Base-by-base conservation (phyloP, 1,284 basidiomycete genomes). In the Earliella scabrosa region DNA sequence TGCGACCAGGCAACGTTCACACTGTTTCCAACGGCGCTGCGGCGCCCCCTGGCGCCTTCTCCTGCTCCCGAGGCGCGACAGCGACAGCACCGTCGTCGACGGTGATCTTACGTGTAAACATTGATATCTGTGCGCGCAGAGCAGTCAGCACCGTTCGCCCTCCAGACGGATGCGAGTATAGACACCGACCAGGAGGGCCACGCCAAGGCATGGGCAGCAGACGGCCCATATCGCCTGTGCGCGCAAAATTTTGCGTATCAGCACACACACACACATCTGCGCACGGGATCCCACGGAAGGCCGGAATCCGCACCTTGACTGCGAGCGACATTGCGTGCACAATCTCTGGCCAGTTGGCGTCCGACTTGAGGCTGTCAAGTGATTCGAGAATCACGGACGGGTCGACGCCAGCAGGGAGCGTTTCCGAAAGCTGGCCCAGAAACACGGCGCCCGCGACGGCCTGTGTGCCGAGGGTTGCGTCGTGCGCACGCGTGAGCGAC, bases 391-490 rank as follows among this genome's bases (percentile, higher is more conserved):
- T 75, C 55, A 83, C 77, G 1, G 82, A 79, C 24, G 81, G 73
- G n/a, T 74, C 73, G 20, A 85, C 71, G 55, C 75, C 75, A 36
- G 75, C 54, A 20, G 86, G 86, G 57, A 88, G 68, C 52, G 75
- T 75, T 45, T 69, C 70, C 48, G 76, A 73, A 18, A 86, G 69
- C 49, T 78, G 75, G 36, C 76, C 81, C 66, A 87, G 79, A 69
- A 89, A 91, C 57, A 90, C 77, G 47, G 88, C 83, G n/a, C 90
- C 88, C 54, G 90, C 84, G 36, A 88, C 77, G 44, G 90, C 82
- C 90, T 92, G n/a, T n/a, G n/a, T n/a, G 65, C 21, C 59, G 51
- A 34, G 24, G n/a, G n/a, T n/a, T n/a, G n/a, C n/a, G n/a, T n/a
- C n/a, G n/a, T 24, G 35, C 11, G 4, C 21, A 24, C 10, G 39